Evolutionary conservation across 192 early-diverging fungal species (phyloP).

Genomic region (Dispira parvispora): DNA sequence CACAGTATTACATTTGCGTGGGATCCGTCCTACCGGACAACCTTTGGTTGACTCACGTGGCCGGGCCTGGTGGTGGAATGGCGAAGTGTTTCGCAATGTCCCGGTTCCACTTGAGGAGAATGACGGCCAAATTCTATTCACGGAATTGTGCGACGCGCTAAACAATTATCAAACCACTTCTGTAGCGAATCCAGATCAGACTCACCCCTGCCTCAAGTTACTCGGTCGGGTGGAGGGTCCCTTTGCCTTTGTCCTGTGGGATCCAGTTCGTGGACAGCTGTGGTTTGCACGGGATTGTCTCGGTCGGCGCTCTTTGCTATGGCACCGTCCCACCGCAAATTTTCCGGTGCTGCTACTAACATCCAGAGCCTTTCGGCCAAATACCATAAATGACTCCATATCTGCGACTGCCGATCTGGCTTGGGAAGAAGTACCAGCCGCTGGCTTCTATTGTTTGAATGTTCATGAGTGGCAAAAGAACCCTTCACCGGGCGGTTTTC

Average conservation of each 20-base stretch:
- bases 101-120: conserved; percentile 25
- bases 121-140: conserved; percentile 43
- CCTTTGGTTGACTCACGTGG: conserved; percentile 30
- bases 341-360: too few relatives aligned
- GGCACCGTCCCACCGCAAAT: conserved; percentile 25
- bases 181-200: conserved; percentile 11
- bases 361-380: too few relatives aligned
- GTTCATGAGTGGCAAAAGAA: too few relatives aligned
- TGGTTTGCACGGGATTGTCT: conserved; percentile 80
- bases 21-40: conserved; percentile 32
- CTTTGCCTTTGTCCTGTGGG: conserved; percentile 62
- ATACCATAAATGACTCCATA: too few relatives aligned
- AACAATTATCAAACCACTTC: conserved; percentile 13
- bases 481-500: too few relatives aligned
- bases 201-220: conserved; percentile 19
- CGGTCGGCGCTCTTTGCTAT: conserved; percentile 66
- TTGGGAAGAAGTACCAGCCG: too few relatives aligned
- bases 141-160: conserved; percentile 19
- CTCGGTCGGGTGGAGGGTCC: conserved; percentile 53
- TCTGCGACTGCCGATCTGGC: too few relatives aligned
- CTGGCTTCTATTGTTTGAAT: too few relatives aligned
- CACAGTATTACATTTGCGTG: conserved; percentile 55
- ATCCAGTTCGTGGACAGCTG: conserved; percentile 26
- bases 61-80: conserved; percentile 61
- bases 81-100: conserved; percentile 74